Conservation (phyloP, 2,329 filamentous ascomycete genomes). For the Verticillium tricorpus region DNA sequence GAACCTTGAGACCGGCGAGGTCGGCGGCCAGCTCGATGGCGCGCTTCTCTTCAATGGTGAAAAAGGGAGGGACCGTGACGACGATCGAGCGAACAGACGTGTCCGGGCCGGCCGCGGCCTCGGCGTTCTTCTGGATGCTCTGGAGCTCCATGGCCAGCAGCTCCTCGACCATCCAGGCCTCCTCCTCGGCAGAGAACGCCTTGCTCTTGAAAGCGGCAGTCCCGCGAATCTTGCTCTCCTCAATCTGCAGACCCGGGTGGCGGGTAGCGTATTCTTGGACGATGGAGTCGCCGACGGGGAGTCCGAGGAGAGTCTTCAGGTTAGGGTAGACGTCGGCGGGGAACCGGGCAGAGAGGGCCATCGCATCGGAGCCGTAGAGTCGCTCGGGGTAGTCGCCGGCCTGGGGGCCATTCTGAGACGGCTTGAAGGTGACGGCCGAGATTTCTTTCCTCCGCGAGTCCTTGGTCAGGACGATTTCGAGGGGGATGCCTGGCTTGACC, state of each 20-base stretch:
- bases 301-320: conserved; percentile 83
- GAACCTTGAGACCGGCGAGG: conserved; percentile 80
- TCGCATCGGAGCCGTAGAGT: conserved; percentile 85
- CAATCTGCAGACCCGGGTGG: conserved; percentile 74
- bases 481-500: conserved; percentile 92
- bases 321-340: conserved; percentile 94
- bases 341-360: conserved; percentile 81
- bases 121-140: conserved; percentile 85
- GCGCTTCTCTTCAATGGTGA: conserved; percentile 83
- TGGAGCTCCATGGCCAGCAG: conserved; percentile 94
- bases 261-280: conserved; percentile 67
- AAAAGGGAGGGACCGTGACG: conserved; percentile 86
- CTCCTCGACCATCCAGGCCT: conserved; percentile 80
- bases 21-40: conserved; percentile 81
- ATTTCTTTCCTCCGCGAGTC: conserved; percentile 95
- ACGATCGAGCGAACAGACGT: conserved; percentile 74
- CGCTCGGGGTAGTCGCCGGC: conserved; percentile 76
- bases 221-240: conserved; percentile 52
- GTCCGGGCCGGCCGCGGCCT: conserved; percentile 72
- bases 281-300: conserved; percentile 55
- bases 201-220: conserved; percentile 81
- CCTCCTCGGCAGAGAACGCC: conserved; percentile 56
- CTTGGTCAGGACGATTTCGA: conserved; percentile 96
- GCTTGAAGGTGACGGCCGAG: conserved; percentile 91
- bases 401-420: conserved; percentile 59